Evolutionary conservation across 345 rosid species (phyloP).

Genomic region (Pistacia atlantica): DNA sequence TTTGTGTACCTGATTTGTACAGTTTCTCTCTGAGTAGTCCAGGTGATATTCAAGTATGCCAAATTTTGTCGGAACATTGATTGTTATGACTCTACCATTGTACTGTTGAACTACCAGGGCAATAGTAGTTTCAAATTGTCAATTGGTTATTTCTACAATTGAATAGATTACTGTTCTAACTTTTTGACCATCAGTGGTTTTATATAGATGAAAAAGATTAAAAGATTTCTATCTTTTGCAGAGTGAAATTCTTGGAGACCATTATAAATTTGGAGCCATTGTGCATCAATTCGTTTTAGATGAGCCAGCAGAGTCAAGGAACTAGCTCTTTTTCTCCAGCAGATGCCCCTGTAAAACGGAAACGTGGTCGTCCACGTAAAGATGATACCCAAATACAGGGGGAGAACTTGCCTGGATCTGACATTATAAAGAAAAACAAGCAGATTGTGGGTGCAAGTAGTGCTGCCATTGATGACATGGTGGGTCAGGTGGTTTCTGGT

Average conservation of each 20-base stretch:
- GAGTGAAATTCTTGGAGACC: slow-evolving; percentile 11
- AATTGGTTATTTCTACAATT: background rate
- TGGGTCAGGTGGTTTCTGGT: slow-evolving; percentile 59
- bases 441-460: slow-evolving; percentile 21
- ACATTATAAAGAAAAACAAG: slow-evolving; percentile 29
- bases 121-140: background rate
- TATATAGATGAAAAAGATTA: background rate
- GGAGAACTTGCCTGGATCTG: slow-evolving; percentile 32
- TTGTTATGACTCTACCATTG: background rate
- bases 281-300: slow-evolving; percentile 20
- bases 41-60: no score
- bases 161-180: background rate
- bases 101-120: background rate
- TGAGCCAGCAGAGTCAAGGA: slow-evolving; percentile 42
- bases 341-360: background rate
- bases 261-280: background rate
- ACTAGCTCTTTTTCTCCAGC: slow-evolving; percentile 14
- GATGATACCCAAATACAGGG: background rate
- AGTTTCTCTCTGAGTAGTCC: background rate
- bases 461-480: slow-evolving; percentile 35
- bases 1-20: background rate
- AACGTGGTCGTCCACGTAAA: no score
- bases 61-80: background rate
- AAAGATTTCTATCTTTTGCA: slow-evolving; percentile 12
- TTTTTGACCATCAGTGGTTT: background rate